These are phyloP conservation scores for Malassezia equina DNA, from an alignment of 1,284 basidiomycete species.

Conservation along the genomic window DNA sequence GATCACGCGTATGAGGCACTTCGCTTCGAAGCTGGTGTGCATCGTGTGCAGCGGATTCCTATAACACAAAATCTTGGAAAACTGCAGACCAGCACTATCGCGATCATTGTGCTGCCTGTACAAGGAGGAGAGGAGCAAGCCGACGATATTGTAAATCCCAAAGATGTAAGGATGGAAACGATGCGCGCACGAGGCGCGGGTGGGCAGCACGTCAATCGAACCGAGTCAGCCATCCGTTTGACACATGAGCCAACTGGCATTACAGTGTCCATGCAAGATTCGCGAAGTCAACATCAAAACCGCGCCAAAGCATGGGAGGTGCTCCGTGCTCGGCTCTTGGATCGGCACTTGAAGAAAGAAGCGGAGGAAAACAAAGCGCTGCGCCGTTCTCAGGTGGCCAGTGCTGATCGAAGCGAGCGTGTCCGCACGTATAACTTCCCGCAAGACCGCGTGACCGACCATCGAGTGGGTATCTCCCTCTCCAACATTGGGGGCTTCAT, in stretches of 20 bases:
- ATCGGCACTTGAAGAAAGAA: slow-evolving; percentile 34
- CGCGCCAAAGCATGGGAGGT: slow-evolving; percentile 43
- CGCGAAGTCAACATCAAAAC: slow-evolving; percentile 78
- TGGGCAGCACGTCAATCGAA: slow-evolving; percentile 98
- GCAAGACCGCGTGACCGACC: slow-evolving; percentile 46
- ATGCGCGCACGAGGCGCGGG: slow-evolving; percentile 93
- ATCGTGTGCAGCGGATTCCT: slow-evolving; percentile 88
- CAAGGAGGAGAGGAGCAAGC: slow-evolving; percentile 45
- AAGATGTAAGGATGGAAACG: slow-evolving; percentile 79
- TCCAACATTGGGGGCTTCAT: slow-evolving; percentile 36
- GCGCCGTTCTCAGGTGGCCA: slow-evolving; percentile 36
- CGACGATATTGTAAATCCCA: slow-evolving; percentile 60
- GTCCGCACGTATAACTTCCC: slow-evolving; percentile 46
- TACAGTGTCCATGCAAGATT: slow-evolving; percentile 95
- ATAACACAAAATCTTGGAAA: slow-evolving; percentile 75
- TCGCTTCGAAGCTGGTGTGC: slow-evolving; percentile 85
- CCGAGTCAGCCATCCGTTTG: slow-evolving; percentile 91
- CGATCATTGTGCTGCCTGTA: slow-evolving; percentile 52
- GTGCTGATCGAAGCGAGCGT: slow-evolving; percentile 42
- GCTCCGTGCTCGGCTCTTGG: slow-evolving; percentile 36
- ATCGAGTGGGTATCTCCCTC: slow-evolving; percentile 36
- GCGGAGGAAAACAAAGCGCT: slow-evolving; percentile 29
- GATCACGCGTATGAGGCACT: slow-evolving; percentile 67
- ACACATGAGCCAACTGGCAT: slow-evolving; percentile 89
- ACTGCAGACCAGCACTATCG: slow-evolving; percentile 84